Evolutionary conservation across 805 yeast species (phyloP).

Genomic region (Hanseniaspora lachancei): DNA sequence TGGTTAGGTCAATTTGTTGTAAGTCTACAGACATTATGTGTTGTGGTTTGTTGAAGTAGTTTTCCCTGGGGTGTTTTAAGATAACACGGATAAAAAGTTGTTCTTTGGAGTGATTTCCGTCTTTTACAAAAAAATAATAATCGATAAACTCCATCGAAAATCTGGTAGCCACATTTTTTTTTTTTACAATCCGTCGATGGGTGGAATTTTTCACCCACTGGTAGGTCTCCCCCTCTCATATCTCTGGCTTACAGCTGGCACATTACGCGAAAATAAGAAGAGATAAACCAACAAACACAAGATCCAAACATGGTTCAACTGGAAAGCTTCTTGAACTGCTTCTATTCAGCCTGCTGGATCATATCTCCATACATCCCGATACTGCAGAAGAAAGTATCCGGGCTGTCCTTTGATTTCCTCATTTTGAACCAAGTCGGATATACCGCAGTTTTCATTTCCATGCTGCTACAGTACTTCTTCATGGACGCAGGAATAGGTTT

Average conservation of each 20-base stretch:
- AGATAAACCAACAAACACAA: too few relatives aligned
- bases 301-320: not conserved
- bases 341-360: slow-evolving; percentile 1
- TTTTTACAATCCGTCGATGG: too few relatives aligned
- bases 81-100: not conserved
- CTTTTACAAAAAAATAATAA: too few relatives aligned
- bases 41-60: not conserved
- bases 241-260: too few relatives aligned
- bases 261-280: too few relatives aligned
- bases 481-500: slow-evolving; percentile 26
- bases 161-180: too few relatives aligned
- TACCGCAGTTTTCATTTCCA: slow-evolving; percentile 31
- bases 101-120: not conserved
- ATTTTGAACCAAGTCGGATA: slow-evolving; percentile 38
- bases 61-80: not conserved
- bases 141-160: too few relatives aligned
- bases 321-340: not conserved
- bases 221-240: too few relatives aligned
- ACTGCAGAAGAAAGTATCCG: slow-evolving; percentile 23
- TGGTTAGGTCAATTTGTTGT: slow-evolving; percentile 13
- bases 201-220: too few relatives aligned
- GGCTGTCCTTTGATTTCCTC: slow-evolving; percentile 38
- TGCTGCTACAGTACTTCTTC: slow-evolving; percentile 32
- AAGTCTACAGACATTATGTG: slow-evolving; percentile 4
- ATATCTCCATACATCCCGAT: slow-evolving; percentile 5